A percentile compares a stretch with the other conserved stretches of the same genome.
Evolutionary conservation across 352 stramenopile species (phyloP).

Genomic region (Globisporangium acanthophoron): DNA sequence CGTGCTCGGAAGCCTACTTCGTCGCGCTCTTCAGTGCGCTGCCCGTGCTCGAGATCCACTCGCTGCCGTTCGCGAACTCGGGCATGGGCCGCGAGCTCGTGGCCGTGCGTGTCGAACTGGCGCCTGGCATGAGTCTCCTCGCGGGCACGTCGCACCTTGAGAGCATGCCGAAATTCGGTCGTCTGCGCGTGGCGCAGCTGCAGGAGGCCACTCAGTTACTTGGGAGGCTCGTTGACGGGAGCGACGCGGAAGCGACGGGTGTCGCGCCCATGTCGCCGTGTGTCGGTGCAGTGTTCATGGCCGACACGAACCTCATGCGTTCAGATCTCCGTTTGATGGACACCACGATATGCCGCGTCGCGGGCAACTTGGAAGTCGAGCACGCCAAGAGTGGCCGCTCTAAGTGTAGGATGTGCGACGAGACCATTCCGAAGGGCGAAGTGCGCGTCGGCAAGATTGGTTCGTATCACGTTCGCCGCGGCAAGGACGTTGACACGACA

Average conservation of each 20-base stretch:
- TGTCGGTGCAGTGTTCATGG: constrained; percentile 70
- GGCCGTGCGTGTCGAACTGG: constrained; percentile 42
- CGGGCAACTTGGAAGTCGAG: constrained; percentile 43
- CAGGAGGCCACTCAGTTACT: constrained; percentile 47
- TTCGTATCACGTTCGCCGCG: constrained; percentile 40
- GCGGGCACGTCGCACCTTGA: constrained; percentile 70
- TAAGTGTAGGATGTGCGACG: constrained; percentile 46
- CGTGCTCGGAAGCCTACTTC: constrained; percentile 72
- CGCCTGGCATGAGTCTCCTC: constrained; percentile 37
- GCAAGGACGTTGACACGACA: constrained; percentile 38
- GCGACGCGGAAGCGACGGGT: constrained; percentile 2
- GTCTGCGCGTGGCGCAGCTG: constrained; percentile 43
- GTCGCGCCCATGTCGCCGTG: constrained; percentile 17
- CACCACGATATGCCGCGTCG: constrained; percentile 17
- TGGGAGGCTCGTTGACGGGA: constrained; percentile 32
- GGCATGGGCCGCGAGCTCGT: constrained; percentile 74
- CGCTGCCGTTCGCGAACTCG: constrained; percentile 63
- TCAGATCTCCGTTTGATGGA: constrained; percentile 61
- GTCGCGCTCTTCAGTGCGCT: constrained; percentile 74
- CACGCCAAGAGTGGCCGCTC: constrained; percentile 40
- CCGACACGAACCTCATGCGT: constrained; percentile 63
- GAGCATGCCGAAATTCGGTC: constrained; percentile 53
- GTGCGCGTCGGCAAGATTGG: constrained; percentile 48
- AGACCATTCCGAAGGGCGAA: constrained; percentile 36
- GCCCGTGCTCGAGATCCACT: constrained; percentile 50